phyloP scores from a whole-genome alignment of 2,329 filamentous ascomycete species.

The Arachnomyces sp. region DNA sequence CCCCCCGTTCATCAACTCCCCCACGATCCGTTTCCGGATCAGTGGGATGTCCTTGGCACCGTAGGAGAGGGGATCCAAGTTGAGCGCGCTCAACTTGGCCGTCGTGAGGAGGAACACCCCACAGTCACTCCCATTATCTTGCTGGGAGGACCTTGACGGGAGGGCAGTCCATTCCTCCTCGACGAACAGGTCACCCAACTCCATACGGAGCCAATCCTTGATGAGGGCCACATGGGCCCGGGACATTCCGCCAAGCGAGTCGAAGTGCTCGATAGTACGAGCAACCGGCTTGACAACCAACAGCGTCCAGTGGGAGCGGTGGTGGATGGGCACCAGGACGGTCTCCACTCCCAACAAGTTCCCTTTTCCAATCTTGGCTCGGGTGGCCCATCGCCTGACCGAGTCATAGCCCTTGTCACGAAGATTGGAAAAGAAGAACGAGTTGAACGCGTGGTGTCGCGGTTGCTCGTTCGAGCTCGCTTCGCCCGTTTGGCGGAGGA shows the following conservation, averaged over 20 bases:
- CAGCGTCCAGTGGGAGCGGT: conserved; percentile 42
- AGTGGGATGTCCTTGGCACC: conserved; percentile 31
- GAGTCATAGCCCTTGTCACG: conserved; percentile 33
- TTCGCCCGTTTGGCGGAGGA: conserved; percentile 25
- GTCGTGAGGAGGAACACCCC: conserved; percentile 45
- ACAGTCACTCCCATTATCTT: conserved; percentile 42
- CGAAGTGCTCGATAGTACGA: conserved; percentile 42
- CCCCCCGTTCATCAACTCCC: conserved; percentile 40
- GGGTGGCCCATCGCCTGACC: conserved; percentile 37
- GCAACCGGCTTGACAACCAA: conserved; percentile 37
- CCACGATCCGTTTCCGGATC: conserved; percentile 40
- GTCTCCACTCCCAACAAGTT: conserved; percentile 38
- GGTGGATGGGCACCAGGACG: conserved; percentile 42
- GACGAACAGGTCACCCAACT: conserved; percentile 33
- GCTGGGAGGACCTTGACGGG: conserved; percentile 34
- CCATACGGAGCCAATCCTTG: conserved; percentile 35
- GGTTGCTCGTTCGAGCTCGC: conserved; percentile 20
- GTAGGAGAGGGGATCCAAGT: conserved; percentile 37
- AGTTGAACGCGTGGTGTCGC: conserved; percentile 36
- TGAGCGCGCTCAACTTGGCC: conserved; percentile 40
- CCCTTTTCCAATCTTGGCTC: conserved; percentile 41
- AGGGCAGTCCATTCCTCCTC: conserved; percentile 39
- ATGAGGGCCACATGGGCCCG: conserved; percentile 25
- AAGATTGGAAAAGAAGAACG: conserved; percentile 39
- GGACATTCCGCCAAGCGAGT: conserved; percentile 34